Evolutionary conservation across 1,284 basidiomycete species (phyloP), one percentile per base, ranked within the genome.

Genomic region (Pseudozyma hubeiensis): DNA sequence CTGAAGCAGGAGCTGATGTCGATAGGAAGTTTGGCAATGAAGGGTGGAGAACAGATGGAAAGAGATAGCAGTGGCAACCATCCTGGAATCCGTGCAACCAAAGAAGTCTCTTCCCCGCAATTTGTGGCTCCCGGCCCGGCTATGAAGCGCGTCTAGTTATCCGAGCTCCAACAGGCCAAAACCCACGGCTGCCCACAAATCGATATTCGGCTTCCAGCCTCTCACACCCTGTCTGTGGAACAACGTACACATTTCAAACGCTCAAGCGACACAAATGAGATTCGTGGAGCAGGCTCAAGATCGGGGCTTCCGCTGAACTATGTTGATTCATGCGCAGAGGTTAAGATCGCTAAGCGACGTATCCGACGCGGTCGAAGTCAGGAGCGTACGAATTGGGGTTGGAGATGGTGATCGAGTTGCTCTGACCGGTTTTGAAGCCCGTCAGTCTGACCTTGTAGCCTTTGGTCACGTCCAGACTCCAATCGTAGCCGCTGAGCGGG

Each of bases 291-390:
- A 24, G 24, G 29, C 7, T 9, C 56, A 8, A 34, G 35, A 9
- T 10, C 4, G 1, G 1, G 35, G 35, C 35, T 9, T 9, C 35
- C 14, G 35, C 8, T 37, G 35, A 37, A 37, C 14, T 37, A 24
- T 24, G 24, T 9, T 37, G 35, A 37, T 37, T 37, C 35, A 37
- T 24, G 24, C 24, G 24, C 24, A 24, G 24, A 24, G 24, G 24
- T 24, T 4, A 13, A 10, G 9, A 24, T 9, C 7, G 19, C 19
- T 43, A 56, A 48, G 55, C 57, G 5, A 35, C 41, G 24, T 49
- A 64, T 4, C 73, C 75, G 39, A 77, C 50, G n/a, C 75, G 66
- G 35, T 67, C 64, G 31, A 77, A 52, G 37, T 76, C 68, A 29
- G 73, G 75, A 40, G 60, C 64, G 24, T 68, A 64, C n/a, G n/a